A percentile compares a stretch with the other conserved stretches of the same genome.
phyloP scores from a whole-genome alignment of 1,139 yeast genomes.

The Diutina scorzettiae region DNA sequence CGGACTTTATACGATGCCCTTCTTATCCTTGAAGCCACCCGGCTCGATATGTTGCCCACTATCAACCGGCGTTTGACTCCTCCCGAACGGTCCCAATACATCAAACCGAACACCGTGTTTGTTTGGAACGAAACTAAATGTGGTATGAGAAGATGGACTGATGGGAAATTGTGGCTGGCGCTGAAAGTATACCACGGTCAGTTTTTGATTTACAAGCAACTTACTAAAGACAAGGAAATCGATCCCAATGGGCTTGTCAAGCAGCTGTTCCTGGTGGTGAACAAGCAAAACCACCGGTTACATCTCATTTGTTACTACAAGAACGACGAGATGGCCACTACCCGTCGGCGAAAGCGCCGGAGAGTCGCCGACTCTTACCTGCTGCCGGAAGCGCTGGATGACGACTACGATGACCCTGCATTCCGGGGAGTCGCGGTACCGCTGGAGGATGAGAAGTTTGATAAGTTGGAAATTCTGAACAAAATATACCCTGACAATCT shows the following conservation, averaged over 20 bases:
- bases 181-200: constrained; percentile 50
- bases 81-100: constrained; percentile 36
- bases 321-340: background rate
- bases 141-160: constrained; percentile 71
- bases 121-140: constrained; percentile 65
- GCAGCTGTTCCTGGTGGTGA: constrained; percentile 43
- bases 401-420: background rate
- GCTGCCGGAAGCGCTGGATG: background rate
- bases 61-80: constrained; percentile 49
- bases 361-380: background rate
- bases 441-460: background rate
- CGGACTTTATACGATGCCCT: constrained; percentile 52
- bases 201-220: constrained; percentile 52
- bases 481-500: constrained; percentile 1
- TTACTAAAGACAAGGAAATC: constrained; percentile 24
- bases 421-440: background rate
- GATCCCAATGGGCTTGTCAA: constrained; percentile 42
- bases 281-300: constrained; percentile 36
- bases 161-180: constrained; percentile 62
- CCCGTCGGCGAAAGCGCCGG: constrained; percentile 3
- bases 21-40: constrained; percentile 50
- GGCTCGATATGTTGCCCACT: constrained; percentile 43
- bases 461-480: background rate
- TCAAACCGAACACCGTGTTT: constrained; percentile 49
- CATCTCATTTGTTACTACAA: constrained; percentile 42